Evolutionary conservation across 2,329 filamentous ascomycete species (phyloP), one percentile per base, ranked within the genome.

Genomic region (Coleophoma crateriformis): DNA sequence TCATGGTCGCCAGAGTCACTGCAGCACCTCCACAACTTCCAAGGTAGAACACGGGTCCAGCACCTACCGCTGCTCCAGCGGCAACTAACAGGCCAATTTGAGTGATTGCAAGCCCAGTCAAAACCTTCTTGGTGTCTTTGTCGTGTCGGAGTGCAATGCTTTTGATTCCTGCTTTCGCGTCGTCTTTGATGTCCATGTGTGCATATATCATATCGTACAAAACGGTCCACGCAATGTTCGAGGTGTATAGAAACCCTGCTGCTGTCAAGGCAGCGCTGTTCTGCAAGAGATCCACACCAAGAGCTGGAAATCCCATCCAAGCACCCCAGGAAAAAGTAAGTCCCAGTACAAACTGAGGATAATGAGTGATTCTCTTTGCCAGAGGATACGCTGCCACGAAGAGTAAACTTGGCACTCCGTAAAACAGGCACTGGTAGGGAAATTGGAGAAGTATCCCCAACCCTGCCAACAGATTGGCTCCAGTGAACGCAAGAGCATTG

Each of bases 151-250:
- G 72, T 1, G 87, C 90, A 58, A 95, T 94, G 61, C 85, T 89
- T 73, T 92, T 95, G 70, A 95, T 94, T 8, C 90, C 90, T 0
- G 85, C 89, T 67, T 90, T 90, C 53, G 76, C 82, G 63, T 95
- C 90, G 59, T 95, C 89, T 61, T 85, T 85, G 66, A 92, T 86
- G 61, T 95, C 90, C 84, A 94, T 92, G 65, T 95, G 90, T 13
- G 90, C 90, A 67, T 95, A 95, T 33, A 95, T 90, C 82, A 94
- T 95, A 66, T 95, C 90, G 66, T 95, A 95, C 37, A 95, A 70
- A 22, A 95, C 78, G 0, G 89, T 95, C 90, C 90, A 95, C 3
- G 88, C 83, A 20, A 94, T 75, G 59, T 90, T 94, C 40, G 86
- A 90, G 11, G 78, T 71, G 64, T 95, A 95, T 45, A 95, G 71